Conservation (phyloP, 177 flowering plant genomes). For the Tripterygium wilfordii region DNA sequence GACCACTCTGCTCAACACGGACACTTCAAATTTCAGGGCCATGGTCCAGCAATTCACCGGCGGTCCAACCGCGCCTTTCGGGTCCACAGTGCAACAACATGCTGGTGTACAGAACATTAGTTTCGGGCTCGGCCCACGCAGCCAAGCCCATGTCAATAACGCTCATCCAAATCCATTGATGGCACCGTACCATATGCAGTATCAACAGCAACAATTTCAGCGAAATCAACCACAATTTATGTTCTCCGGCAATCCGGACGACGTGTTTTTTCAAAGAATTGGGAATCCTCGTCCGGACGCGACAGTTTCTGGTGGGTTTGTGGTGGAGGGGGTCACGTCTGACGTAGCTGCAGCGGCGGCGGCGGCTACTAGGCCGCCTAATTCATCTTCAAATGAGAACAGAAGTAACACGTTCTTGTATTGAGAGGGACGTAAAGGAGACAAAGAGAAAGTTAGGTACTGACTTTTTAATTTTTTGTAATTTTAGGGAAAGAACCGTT, state of each 20-base stretch:
- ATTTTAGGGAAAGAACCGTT: too few relatives aligned
- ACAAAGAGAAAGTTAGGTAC: slow-evolving; percentile 25
- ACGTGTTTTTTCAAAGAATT: slow-evolving; percentile 16
- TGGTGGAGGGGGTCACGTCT: neutral
- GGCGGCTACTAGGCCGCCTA: slow-evolving; percentile 1
- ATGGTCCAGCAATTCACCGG: slow-evolving; percentile 18
- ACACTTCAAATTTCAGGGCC: slow-evolving; percentile 7
- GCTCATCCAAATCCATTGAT: neutral
- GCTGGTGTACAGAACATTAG: neutral
- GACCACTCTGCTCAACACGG: slow-evolving; percentile 11
- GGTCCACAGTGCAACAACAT: neutral
- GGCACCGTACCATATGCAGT: neutral
- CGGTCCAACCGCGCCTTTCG: neutral
- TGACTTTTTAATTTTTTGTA: too few relatives aligned
- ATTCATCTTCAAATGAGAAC: slow-evolving; percentile 7
- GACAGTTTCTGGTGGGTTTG: neutral
- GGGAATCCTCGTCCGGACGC: slow-evolving; percentile 5
- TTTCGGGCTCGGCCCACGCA: neutral
- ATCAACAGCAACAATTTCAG: neutral
- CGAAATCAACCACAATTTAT: neutral
- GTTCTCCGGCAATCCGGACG: neutral
- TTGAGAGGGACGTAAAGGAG: slow-evolving; percentile 13
- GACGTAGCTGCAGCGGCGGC: too few relatives aligned
- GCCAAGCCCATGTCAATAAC: neutral
- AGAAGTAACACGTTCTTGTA: slow-evolving; percentile 12